Evolutionary conservation across 441 rosid genomes (phyloP).

Genomic region (Euphorbia schlechtendalii): DNA sequence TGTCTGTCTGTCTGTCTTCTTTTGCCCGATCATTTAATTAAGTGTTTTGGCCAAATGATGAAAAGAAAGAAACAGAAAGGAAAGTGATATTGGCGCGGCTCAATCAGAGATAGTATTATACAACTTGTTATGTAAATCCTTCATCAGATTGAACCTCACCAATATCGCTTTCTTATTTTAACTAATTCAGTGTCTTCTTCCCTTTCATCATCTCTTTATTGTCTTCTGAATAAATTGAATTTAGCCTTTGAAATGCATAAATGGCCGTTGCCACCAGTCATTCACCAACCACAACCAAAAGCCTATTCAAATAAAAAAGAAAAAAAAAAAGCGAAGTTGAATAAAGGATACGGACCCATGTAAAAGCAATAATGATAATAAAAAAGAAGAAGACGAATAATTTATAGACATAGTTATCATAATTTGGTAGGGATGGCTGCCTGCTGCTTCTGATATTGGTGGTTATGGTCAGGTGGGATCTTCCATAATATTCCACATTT

Average conservation of each 20-base stretch:
- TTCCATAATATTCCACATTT: slow-evolving; percentile 22
- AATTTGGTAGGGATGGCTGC: slow-evolving; percentile 22
- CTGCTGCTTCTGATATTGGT: slow-evolving; percentile 23
- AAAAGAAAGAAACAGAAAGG: background rate
- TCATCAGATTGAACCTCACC: slow-evolving; percentile 93
- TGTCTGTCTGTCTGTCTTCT: too few species aligned
- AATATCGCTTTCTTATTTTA: slow-evolving; percentile 41
- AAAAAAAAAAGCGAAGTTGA: slow-evolving; percentile 15
- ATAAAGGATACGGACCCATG: slow-evolving; percentile 35
- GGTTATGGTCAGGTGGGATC: slow-evolving; percentile 29
- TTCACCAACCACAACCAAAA: background rate
- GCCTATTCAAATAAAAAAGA: slow-evolving; percentile 10
- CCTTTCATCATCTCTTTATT: too few species aligned
- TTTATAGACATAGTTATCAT: slow-evolving; percentile 18
- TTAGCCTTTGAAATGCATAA: slow-evolving; percentile 14
- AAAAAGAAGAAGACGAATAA: slow-evolving; percentile 16
- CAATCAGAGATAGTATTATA: slow-evolving; percentile 80
- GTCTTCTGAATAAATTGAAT: too few species aligned
- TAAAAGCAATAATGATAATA: background rate
- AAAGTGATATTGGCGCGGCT: slow-evolving; percentile 99
- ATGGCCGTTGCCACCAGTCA: slow-evolving; percentile 10
- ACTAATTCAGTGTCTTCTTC: slow-evolving; percentile 16
- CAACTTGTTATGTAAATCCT: slow-evolving; percentile 42
- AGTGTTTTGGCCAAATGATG: too few species aligned
- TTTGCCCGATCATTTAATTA: too few species aligned